Percentiles rank a stretch among this genome's conserved stretches.
Conservation (phyloP, 768 basidiomycete species). For the Dentipellis sp. region DNA sequence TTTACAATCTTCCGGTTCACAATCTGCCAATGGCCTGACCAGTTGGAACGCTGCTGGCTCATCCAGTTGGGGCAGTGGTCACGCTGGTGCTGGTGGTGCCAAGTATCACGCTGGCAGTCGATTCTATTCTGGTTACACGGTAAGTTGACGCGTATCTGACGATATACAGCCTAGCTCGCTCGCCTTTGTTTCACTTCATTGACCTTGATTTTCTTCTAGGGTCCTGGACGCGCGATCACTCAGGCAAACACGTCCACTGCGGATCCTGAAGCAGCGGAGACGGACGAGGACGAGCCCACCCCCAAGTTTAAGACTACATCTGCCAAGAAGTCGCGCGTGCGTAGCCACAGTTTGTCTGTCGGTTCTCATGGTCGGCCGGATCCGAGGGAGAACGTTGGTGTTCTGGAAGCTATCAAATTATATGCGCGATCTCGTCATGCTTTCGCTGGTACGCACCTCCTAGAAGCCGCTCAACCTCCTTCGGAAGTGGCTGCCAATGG, state of each 20-base stretch:
- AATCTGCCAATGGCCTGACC: conserved; percentile 27
- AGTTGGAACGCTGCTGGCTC: conserved; percentile 38
- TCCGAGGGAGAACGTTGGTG: conserved; percentile 34
- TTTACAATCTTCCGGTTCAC: conserved; percentile 42
- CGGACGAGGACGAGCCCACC: conserved; percentile 53
- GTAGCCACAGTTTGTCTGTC: conserved; percentile 55
- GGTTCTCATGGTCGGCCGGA: conserved; percentile 29
- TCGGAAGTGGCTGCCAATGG: conserved; percentile 12
- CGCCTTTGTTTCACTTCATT: neutral
- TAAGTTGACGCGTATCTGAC: conserved; percentile 24
- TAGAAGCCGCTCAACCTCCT: conserved; percentile 9
- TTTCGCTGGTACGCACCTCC: conserved; percentile 25
- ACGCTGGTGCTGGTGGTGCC: conserved; percentile 58
- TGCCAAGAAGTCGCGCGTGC: conserved; percentile 30
- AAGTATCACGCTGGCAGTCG: conserved; percentile 67
- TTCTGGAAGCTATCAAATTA: conserved; percentile 54
- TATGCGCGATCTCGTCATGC: conserved; percentile 55
- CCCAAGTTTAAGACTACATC: conserved; percentile 16
- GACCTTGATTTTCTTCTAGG: conserved; percentile 27
- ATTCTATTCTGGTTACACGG: conserved; percentile 60
- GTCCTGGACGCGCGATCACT: conserved; percentile 59
- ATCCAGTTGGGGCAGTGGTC: conserved; percentile 45
- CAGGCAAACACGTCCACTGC: conserved; percentile 58
- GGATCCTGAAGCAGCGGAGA: conserved; percentile 35
- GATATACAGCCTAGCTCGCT: too few species aligned